Evolutionary conservation across 2,329 filamentous ascomycete species (phyloP).

Genomic region (Macrophomina tecta): DNA sequence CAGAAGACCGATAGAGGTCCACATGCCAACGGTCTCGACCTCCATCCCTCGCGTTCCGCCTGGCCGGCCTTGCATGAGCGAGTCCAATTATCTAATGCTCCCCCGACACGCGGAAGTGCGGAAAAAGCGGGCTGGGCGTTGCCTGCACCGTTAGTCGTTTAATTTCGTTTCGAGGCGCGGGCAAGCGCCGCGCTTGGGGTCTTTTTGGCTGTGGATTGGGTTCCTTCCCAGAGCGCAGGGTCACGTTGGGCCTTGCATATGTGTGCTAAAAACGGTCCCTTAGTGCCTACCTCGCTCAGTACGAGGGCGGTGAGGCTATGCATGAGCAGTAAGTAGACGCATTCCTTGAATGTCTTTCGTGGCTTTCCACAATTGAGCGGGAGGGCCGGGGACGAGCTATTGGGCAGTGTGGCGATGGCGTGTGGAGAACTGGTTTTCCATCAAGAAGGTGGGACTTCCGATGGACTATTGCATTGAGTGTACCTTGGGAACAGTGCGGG

Average conservation of each 20-base stretch:
- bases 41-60: background rate
- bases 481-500: no score
- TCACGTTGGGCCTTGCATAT: background rate
- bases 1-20: no score
- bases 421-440: background rate
- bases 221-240: background rate
- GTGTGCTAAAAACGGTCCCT: background rate
- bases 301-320: no score
- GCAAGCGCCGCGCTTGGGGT: no score
- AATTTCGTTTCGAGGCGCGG: background rate
- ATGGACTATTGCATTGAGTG: no score
- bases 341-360: no score
- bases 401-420: no score
- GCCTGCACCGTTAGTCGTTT: background rate
- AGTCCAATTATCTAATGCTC: background rate
- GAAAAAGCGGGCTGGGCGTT: background rate
- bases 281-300: no score
- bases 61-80: conserved; percentile 6
- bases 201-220: background rate
- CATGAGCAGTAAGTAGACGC: no score
- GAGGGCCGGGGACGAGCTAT: no score
- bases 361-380: no score
- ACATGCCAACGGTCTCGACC: background rate
- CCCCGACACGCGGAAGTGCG: background rate
- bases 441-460: no score